A percentile compares a stretch with the other conserved stretches of the same genome.
These are phyloP conservation scores for Pluteus cervinus DNA, from an alignment of 768 basidiomycete genomes.

Conservation along the genomic window DNA sequence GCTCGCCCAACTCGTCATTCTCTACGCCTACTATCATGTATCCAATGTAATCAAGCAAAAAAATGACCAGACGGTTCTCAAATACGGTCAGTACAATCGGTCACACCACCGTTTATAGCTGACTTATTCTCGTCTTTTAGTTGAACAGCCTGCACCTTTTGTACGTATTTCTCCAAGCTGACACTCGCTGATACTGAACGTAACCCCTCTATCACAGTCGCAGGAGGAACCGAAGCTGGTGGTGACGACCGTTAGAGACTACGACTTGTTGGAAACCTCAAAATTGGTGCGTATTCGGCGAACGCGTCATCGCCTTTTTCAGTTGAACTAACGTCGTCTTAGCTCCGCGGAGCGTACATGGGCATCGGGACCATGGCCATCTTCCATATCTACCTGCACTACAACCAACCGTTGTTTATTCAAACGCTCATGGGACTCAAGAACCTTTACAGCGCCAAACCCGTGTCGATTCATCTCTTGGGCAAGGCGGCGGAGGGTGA, in stretches of 20 bases:
- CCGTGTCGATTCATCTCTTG: slow-evolving; percentile 75
- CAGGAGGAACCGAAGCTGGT: slow-evolving; percentile 66
- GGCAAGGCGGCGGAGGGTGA: slow-evolving; percentile 80
- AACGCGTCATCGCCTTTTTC: background rate
- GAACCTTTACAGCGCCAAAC: slow-evolving; percentile 80
- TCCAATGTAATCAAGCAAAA: slow-evolving; percentile 80
- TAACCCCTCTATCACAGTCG: slow-evolving; percentile 30
- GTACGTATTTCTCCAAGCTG: slow-evolving; percentile 32
- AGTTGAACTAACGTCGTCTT: slow-evolving; percentile 6
- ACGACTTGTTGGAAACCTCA: slow-evolving; percentile 84
- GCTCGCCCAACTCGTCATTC: slow-evolving; percentile 59
- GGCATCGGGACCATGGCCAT: slow-evolving; percentile 85
- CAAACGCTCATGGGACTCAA: slow-evolving; percentile 96
- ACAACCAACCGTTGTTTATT: slow-evolving; percentile 94
- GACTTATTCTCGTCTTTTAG: slow-evolving; percentile 28
- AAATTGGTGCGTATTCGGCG: slow-evolving; percentile 52
- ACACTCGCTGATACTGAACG: slow-evolving; percentile 4
- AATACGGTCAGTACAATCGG: slow-evolving; percentile 67
- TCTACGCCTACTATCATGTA: slow-evolving; percentile 77
- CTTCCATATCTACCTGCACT: slow-evolving; percentile 92
- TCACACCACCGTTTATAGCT: slow-evolving; percentile 1
- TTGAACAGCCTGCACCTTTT: slow-evolving; percentile 73
- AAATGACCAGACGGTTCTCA: slow-evolving; percentile 94
- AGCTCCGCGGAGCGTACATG: slow-evolving; percentile 65
- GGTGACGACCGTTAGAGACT: slow-evolving; percentile 91